Percentiles rank a stretch among this genome's conserved stretches.
phyloP scores from a whole-genome alignment of 345 rosid genomes.

The Syzygium jambos region DNA sequence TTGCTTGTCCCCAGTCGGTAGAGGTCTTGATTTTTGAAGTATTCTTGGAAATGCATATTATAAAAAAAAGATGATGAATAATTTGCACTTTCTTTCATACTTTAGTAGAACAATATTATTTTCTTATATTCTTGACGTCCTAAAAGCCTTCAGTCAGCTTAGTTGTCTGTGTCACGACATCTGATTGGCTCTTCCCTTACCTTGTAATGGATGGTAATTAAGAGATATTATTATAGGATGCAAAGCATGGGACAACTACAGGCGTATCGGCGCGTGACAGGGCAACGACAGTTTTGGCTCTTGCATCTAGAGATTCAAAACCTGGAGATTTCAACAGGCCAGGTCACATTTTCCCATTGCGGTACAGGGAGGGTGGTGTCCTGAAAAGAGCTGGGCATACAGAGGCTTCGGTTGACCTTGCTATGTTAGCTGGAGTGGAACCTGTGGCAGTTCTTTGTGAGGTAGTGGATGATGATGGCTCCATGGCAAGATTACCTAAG shows the following conservation, averaged over 20 bases:
- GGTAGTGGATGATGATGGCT: conserved; percentile 4
- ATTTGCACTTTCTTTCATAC: background rate
- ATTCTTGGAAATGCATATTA: background rate
- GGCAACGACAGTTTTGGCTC: conserved; percentile 68
- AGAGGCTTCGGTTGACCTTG: conserved; percentile 87
- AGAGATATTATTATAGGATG: conserved; percentile 40
- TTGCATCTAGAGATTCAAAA: conserved; percentile 72
- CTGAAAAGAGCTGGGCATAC: conserved; percentile 67
- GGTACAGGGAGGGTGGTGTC: conserved; percentile 84
- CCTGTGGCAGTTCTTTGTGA: conserved; percentile 82
- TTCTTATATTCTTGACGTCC: background rate
- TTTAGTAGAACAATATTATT: background rate
- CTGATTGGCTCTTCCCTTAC: background rate
- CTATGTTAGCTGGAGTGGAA: conserved; percentile 44
- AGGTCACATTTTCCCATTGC: conserved; percentile 77
- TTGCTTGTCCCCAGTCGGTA: background rate
- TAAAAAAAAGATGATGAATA: background rate
- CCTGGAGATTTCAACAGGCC: conserved; percentile 89
- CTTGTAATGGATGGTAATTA: background rate
- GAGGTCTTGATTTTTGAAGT: background rate
- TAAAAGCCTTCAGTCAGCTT: background rate
- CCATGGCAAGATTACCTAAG: background rate
- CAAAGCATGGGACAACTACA: conserved; percentile 81
- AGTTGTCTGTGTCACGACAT: too few relatives aligned
- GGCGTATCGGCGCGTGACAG: conserved; percentile 89